Conservation (phyloP, 441 rosid genomes). For the Croton laevigatus region DNA sequence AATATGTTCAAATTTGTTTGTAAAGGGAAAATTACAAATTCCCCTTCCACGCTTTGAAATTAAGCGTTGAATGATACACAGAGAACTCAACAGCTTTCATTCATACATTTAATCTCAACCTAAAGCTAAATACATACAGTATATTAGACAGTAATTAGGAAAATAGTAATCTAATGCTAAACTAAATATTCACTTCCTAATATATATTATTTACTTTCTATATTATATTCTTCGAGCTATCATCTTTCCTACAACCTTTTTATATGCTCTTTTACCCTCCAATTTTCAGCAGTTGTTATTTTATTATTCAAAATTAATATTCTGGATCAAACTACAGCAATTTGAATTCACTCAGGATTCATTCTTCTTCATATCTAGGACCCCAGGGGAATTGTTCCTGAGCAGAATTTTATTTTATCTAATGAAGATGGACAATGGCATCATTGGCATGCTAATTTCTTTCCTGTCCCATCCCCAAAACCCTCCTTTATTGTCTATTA, state of each 20-base stretch:
- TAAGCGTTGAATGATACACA: no score
- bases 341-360: background rate
- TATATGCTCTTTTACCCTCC: background rate
- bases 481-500: no score
- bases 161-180: no score
- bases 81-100: no score
- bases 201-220: no score
- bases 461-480: background rate
- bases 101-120: no score
- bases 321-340: background rate
- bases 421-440: background rate
- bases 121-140: no score
- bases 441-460: background rate
- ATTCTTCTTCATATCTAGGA: background rate
- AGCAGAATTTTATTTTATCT: background rate
- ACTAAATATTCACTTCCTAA: no score
- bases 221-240: background rate
- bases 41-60: background rate
- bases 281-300: background rate
- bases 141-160: no score
- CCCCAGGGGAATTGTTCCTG: background rate
- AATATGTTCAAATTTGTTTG: background rate
- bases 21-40: background rate
- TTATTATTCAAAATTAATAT: background rate
- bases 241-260: background rate